phyloP scores from a whole-genome alignment of 2,329 filamentous ascomycete genomes.

The Penicillium capsulatum region DNA sequence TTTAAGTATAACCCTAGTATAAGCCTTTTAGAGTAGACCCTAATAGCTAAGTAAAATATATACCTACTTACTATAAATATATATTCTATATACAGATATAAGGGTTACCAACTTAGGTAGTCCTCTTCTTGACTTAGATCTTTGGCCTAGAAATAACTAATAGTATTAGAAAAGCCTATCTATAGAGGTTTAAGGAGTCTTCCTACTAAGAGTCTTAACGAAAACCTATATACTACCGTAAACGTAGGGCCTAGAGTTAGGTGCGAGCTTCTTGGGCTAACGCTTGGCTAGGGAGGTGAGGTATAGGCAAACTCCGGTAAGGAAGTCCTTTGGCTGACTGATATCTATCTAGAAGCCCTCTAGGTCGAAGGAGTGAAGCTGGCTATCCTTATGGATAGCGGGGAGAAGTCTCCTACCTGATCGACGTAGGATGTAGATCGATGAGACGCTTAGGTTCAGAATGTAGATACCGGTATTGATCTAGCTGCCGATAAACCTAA shows the following conservation, averaged over 20 bases:
- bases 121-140: too few relatives aligned
- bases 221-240: slow-evolving; percentile 91
- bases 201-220: too few relatives aligned
- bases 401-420: slow-evolving; percentile 99
- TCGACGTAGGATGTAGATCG: slow-evolving; percentile 91
- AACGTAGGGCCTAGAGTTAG: slow-evolving; percentile 71
- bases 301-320: slow-evolving; percentile 93
- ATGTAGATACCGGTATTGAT: slow-evolving; percentile 99
- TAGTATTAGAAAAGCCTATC: too few relatives aligned
- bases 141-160: too few relatives aligned
- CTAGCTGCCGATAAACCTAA: slow-evolving; percentile 97
- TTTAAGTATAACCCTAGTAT: too few relatives aligned
- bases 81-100: too few relatives aligned
- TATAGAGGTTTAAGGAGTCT: too few relatives aligned
- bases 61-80: too few relatives aligned
- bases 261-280: slow-evolving; percentile 75
- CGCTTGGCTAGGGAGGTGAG: slow-evolving; percentile 89
- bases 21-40: too few relatives aligned
- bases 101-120: too few relatives aligned
- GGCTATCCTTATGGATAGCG: slow-evolving; percentile 79
- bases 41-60: too few relatives aligned
- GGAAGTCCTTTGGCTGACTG: slow-evolving; percentile 96
- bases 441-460: slow-evolving; percentile 88
- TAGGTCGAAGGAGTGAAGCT: slow-evolving; percentile 92
- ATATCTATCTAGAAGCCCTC: slow-evolving; percentile 99